phyloP scores from a whole-genome alignment of 2,329 filamentous ascomycete species.

The Sporothrix protearum region DNA sequence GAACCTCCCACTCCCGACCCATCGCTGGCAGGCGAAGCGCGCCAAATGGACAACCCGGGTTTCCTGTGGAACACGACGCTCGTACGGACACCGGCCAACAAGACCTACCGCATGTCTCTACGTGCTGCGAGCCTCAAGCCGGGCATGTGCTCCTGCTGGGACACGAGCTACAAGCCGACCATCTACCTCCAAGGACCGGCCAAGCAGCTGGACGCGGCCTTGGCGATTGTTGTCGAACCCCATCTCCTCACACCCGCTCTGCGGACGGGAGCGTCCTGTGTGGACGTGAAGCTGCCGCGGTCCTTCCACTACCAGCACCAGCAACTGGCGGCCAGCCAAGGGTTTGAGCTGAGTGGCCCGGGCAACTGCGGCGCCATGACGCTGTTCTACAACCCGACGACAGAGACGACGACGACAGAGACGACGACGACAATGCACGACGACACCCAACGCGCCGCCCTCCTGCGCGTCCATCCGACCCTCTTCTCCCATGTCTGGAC shows the following conservation, averaged over 20 bases:
- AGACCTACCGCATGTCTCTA: slow-evolving; percentile 84
- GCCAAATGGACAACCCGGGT: slow-evolving; percentile 79
- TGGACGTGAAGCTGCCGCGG: slow-evolving; percentile 27
- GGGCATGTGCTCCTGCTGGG: slow-evolving; percentile 69
- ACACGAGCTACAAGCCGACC: slow-evolving; percentile 90
- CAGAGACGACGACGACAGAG: background rate
- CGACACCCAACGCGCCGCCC: slow-evolving; percentile 5
- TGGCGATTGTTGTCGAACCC: slow-evolving; percentile 25
- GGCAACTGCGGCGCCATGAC: slow-evolving; percentile 28
- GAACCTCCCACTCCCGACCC: slow-evolving; percentile 94
- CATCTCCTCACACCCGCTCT: slow-evolving; percentile 19
- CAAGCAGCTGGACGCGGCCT: slow-evolving; percentile 16
- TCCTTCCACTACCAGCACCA: slow-evolving; percentile 27
- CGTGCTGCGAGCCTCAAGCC: slow-evolving; percentile 72
- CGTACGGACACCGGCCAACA: slow-evolving; percentile 80
- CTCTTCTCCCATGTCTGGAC: slow-evolving; percentile 69
- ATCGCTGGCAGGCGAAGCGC: slow-evolving; percentile 89
- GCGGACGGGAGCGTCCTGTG: slow-evolving; percentile 16
- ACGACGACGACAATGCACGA: background rate
- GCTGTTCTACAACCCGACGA: slow-evolving; percentile 20
- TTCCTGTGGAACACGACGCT: slow-evolving; percentile 89
- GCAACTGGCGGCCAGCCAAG: background rate
- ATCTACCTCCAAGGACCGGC: slow-evolving; percentile 66
- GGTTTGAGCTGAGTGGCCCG: slow-evolving; percentile 20
- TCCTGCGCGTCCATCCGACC: slow-evolving; percentile 65